Percentiles rank a stretch among this genome's conserved stretches.
Conservation (phyloP, 2,329 filamentous ascomycete genomes). For the Aspergillus puulaauensis region DNA sequence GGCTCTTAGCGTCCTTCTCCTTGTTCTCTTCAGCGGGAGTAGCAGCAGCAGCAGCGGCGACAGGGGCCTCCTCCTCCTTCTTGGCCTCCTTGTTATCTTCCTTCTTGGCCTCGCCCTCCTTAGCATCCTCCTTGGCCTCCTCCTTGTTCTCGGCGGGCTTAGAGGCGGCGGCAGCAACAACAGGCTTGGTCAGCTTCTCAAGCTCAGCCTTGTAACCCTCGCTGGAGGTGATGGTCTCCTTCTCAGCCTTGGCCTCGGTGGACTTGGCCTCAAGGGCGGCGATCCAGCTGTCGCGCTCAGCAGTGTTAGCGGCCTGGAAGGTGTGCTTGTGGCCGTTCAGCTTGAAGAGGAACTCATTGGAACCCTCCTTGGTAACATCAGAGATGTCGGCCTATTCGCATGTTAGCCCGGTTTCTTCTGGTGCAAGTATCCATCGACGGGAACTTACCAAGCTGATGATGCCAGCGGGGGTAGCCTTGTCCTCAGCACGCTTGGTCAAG, state of each 20-base stretch:
- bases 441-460: slow-evolving; percentile 78
- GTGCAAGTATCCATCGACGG: neutral
- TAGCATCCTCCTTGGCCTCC: slow-evolving; percentile 29
- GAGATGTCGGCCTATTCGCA: slow-evolving; percentile 59
- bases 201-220: slow-evolving; percentile 87
- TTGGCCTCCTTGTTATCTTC: slow-evolving; percentile 30
- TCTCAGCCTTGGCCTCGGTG: slow-evolving; percentile 79
- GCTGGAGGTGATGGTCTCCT: slow-evolving; percentile 69
- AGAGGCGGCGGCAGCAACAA: slow-evolving; percentile 22
- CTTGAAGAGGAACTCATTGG: slow-evolving; percentile 82
- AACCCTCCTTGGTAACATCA: slow-evolving; percentile 73
- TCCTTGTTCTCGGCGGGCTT: slow-evolving; percentile 29
- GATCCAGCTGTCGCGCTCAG: slow-evolving; percentile 92
- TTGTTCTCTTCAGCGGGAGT: slow-evolving; percentile 48
- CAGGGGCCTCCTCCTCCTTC: slow-evolving; percentile 9
- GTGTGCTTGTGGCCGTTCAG: slow-evolving; percentile 85
- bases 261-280: slow-evolving; percentile 78
- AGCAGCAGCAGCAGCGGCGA: slow-evolving; percentile 23
- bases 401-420: neutral
- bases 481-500: slow-evolving; percentile 77
- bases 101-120: slow-evolving; percentile 37
- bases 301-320: slow-evolving; percentile 74
- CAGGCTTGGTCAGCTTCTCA: slow-evolving; percentile 59
- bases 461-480: slow-evolving; percentile 77
- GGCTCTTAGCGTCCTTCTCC: slow-evolving; percentile 59